Base-by-base conservation (phyloP, 2,329 filamentous ascomycete species). In the Penicillium sp. region DNA sequence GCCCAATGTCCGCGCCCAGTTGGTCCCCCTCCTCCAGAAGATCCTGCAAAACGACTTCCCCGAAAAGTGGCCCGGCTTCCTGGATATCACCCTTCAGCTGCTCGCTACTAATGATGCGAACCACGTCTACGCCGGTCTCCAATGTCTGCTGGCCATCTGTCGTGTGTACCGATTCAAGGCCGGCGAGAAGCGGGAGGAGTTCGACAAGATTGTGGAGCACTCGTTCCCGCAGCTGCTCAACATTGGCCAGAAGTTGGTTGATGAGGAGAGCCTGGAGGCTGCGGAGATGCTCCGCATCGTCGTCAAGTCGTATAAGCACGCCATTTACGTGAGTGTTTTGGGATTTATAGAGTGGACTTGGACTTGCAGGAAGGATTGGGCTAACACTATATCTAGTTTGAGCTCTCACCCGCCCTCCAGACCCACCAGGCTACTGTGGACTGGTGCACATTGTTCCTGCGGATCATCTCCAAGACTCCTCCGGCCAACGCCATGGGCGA, bases 241-340 rank as follows among this genome's bases (percentile, higher is more conserved):
- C 55, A 93, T 98, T 65, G 95, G 91, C 61, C 90, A 89, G 66
- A 87, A 88, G 70, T 76, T 97, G 62, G 87, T 95, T 40, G 86
- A 89, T 59, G 91, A 97, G 75, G 88, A 88, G 66, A 95, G 89
- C 67, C 78, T 95, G 60, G 93, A 98, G 73, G 93, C 92, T 15
- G 92, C 89, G 52, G 93, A 97, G 75, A 97, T 98, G 88, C 78
- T 98, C 60, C 88, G 95, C 67, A 86, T 95, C 50, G 89, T 95
- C 47, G 81, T 98, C 66, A 98, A 98, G 78, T 86, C 90, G 32
- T 98, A 95, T 75, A 98, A 98, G 76, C 92, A 98, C 75, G 91
- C 93, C 42, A 95, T 95, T 64, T 98, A 95, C 79, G 88, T 95
- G 76, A 65, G 85, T 77, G 51, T 44, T 45, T 39, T 41, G 20